Base-by-base conservation (phyloP, 2,329 filamentous ascomycete genomes). In the Stagonosporopsis vannaccii region DNA sequence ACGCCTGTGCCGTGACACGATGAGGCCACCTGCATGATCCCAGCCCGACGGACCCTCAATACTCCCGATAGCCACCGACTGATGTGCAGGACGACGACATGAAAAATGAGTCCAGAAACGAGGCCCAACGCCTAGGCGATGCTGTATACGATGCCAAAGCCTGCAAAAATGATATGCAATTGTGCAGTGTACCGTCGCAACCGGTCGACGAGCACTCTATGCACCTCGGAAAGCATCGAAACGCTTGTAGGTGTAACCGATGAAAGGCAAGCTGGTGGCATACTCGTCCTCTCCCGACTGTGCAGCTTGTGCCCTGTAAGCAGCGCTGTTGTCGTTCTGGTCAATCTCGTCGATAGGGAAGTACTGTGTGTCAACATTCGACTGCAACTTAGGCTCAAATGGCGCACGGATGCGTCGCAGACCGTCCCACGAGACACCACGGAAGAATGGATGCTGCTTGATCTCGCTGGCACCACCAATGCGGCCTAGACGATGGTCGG, bases 341-440 rank as follows among this genome's bases (percentile, higher is more conserved):
- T 96, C 92, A 73, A 99, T 97, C 78, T 99, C 95, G 73, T 99
- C 95, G 48, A 92, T 97, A 9, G 95, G 95, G 87, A 99, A 99
- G 82, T 99, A 98, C 42, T 93, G 94, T 19, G 95, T 97, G 75
- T 99, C 95, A 69, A 97, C 90, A 76, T 95, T 95, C 61, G 92
- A 96, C 58, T 90, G 90, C 62, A 99, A 83, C 71, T 92, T 92
- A 2, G 95, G 95, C 80, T 98, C 94, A 74, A 99, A 99, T 0
- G 95, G 95, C 56, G 95, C 95, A 33, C 93, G 90, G 71, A 99
- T 98, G 58, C 90, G 88, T 62, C 95, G 91, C 65, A 99, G 84
- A 67, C 90, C 91, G 65, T 97, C 92, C 83, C 96, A 99, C 66
- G 96, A 90, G 25, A 99, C 95, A 49, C 95, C 95, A 30, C 91